phyloP scores from a whole-genome alignment of 495 filamentous ascomycete genomes.

The Tuber indicum region DNA sequence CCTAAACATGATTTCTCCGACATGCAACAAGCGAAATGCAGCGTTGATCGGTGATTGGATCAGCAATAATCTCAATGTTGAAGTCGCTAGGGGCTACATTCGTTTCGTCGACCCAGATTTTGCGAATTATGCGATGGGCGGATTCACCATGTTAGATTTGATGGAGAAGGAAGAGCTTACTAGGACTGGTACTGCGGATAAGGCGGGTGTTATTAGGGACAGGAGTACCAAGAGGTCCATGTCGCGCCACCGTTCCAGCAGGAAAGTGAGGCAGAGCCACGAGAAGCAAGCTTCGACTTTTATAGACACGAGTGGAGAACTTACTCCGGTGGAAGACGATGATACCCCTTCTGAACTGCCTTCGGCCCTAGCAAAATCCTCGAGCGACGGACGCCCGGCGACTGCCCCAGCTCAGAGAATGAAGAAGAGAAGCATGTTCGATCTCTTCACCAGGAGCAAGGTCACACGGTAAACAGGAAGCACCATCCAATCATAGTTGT shows the following conservation, averaged over 20 bases:
- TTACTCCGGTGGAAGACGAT: conserved; percentile 17
- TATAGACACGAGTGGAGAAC: neutral
- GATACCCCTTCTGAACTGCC: conserved; percentile 19
- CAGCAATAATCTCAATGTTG: conserved; percentile 59
- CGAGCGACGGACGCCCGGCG: conserved; percentile 22
- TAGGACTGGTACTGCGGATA: conserved; percentile 30
- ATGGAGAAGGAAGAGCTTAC: conserved; percentile 39
- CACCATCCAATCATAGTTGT: neutral
- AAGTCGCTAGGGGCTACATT: conserved; percentile 58
- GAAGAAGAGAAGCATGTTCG: conserved; percentile 40
- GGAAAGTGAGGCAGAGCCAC: conserved; percentile 23
- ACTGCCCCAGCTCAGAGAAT: conserved; percentile 14
- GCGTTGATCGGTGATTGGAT: conserved; percentile 65
- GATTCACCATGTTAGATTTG: conserved; percentile 36
- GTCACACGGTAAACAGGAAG: conserved; percentile 12
- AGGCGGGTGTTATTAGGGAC: conserved; percentile 28
- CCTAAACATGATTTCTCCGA: conserved; percentile 60
- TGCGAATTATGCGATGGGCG: conserved; percentile 39
- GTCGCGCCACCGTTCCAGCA: conserved; percentile 33
- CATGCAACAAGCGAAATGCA: conserved; percentile 77
- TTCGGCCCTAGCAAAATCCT: conserved; percentile 9
- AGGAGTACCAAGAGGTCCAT: conserved; percentile 32
- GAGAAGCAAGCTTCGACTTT: conserved; percentile 16
- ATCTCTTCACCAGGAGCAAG: conserved; percentile 33
- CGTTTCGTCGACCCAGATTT: conserved; percentile 52